Conservation (phyloP, 352 stramenopile species). For the Phytophthora ohioensis region DNA sequence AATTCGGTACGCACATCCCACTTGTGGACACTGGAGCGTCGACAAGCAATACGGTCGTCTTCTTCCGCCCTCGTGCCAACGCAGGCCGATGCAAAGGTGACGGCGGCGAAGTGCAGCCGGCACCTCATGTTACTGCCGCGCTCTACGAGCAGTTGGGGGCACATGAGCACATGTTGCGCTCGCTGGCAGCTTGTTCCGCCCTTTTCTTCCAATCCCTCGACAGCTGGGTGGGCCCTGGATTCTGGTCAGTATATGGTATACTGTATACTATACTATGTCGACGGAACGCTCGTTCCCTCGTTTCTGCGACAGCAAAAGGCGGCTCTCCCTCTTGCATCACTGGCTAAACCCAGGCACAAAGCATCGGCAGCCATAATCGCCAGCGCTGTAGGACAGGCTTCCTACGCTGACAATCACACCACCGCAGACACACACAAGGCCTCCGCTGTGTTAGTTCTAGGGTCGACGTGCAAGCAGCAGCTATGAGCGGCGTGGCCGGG, state of each 20-base stretch:
- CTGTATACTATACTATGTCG: background rate
- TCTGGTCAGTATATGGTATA: conserved; percentile 5
- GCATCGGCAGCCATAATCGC: conserved; percentile 38
- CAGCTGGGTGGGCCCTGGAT: conserved; percentile 17
- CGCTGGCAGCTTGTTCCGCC: conserved; percentile 32
- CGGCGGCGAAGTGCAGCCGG: background rate
- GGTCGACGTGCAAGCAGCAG: conserved; percentile 22
- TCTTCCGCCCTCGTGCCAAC: background rate
- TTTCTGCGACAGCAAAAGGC: conserved; percentile 41
- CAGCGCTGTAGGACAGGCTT: conserved; percentile 37
- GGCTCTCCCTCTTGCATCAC: conserved; percentile 29
- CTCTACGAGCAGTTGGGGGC: conserved; percentile 15
- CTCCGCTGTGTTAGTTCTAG: conserved; percentile 15
- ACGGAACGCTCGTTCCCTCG: conserved; percentile 38
- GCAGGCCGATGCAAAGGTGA: too few species aligned
- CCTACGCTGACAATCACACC: conserved; percentile 36
- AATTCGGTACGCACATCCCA: too few species aligned
- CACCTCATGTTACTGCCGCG: background rate
- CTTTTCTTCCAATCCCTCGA: conserved; percentile 37
- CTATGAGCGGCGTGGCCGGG: conserved; percentile 42
- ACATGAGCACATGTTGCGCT: background rate
- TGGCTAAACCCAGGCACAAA: conserved; percentile 27
- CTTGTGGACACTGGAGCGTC: too few species aligned
- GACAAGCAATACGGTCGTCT: conserved; percentile 7
- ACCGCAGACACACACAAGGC: conserved; percentile 18